phyloP scores from a whole-genome alignment of 495 filamentous ascomycete genomes.

The Venustampulla echinocandica region DNA sequence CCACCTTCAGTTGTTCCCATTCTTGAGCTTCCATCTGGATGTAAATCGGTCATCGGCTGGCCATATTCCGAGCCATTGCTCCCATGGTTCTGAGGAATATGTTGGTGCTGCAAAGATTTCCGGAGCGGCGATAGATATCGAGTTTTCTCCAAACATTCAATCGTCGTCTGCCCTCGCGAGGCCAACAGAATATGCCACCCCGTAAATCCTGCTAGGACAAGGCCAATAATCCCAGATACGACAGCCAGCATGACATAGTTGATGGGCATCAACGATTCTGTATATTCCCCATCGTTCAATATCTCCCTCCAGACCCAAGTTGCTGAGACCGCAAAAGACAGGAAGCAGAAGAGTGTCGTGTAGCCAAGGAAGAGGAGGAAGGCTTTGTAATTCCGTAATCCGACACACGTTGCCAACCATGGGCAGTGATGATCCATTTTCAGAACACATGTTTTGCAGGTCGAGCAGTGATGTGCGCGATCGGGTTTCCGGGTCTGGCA shows the following conservation, averaged over 20 bases:
- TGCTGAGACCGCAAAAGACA: constrained; percentile 63
- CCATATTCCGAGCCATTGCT: constrained; percentile 50
- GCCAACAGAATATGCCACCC: constrained; percentile 87
- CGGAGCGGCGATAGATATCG: constrained; percentile 77
- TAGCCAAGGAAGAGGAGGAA: constrained; percentile 94
- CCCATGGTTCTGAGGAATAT: constrained; percentile 31
- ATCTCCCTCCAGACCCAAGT: constrained; percentile 78
- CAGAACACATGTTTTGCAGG: constrained; percentile 83
- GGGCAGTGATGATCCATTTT: constrained; percentile 99
- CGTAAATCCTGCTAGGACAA: constrained; percentile 85
- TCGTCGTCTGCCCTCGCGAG: constrained; percentile 73
- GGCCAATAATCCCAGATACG: constrained; percentile 78
- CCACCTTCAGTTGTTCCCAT: neutral
- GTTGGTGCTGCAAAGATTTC: constrained; percentile 55
- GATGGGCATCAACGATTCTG: constrained; percentile 70
- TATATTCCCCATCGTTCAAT: constrained; percentile 49
- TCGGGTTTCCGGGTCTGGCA: constrained; percentile 90
- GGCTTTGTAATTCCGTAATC: constrained; percentile 87
- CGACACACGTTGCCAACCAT: constrained; percentile 94
- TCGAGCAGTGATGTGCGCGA: constrained; percentile 92
- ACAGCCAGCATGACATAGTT: constrained; percentile 85
- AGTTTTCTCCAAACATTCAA: constrained; percentile 90
- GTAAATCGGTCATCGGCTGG: constrained; percentile 65
- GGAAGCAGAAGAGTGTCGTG: constrained; percentile 75
- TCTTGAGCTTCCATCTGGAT: neutral